Percentiles rank a stretch among this genome's conserved stretches.
Evolutionary conservation across 2,329 filamentous ascomycete species (phyloP).

Genomic region (Aspergillus udagawae): DNA sequence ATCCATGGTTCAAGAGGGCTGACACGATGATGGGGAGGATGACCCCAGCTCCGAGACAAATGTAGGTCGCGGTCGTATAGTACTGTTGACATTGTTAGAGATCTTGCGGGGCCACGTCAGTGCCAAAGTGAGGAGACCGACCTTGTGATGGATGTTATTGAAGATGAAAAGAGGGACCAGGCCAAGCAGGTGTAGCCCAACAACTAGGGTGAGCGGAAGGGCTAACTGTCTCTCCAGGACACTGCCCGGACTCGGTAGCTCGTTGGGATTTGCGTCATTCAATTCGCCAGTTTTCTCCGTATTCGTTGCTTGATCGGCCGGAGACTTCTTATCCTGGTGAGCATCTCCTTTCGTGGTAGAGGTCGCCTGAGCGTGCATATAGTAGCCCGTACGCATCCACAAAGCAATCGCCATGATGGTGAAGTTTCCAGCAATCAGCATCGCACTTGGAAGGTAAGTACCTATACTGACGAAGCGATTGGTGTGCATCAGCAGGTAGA

Average conservation of each 20-base stretch:
- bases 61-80: constrained; percentile 55
- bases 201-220: constrained; percentile 64
- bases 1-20: constrained; percentile 46
- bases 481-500: constrained; percentile 88
- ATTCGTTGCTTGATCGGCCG: constrained; percentile 10
- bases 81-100: constrained; percentile 42
- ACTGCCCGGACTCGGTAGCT: constrained; percentile 16
- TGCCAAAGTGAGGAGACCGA: constrained; percentile 41
- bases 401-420: constrained; percentile 90
- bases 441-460: constrained; percentile 95
- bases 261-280: constrained; percentile 12
- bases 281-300: constrained; percentile 11
- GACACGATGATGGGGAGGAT: constrained; percentile 57
- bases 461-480: constrained; percentile 97
- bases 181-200: constrained; percentile 69
- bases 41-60: constrained; percentile 54
- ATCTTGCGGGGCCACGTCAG: not conserved
- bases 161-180: constrained; percentile 82
- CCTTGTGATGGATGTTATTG: constrained; percentile 65
- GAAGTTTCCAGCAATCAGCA: constrained; percentile 91
- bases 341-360: constrained; percentile 17
- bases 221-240: constrained; percentile 39
- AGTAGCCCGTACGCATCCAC: constrained; percentile 83
- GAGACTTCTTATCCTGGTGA: constrained; percentile 29
- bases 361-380: constrained; percentile 19